Evolutionary conservation across 2,329 filamentous ascomycete species (phyloP), one percentile per base, ranked within the genome.

Genomic region (Calycina marina): DNA sequence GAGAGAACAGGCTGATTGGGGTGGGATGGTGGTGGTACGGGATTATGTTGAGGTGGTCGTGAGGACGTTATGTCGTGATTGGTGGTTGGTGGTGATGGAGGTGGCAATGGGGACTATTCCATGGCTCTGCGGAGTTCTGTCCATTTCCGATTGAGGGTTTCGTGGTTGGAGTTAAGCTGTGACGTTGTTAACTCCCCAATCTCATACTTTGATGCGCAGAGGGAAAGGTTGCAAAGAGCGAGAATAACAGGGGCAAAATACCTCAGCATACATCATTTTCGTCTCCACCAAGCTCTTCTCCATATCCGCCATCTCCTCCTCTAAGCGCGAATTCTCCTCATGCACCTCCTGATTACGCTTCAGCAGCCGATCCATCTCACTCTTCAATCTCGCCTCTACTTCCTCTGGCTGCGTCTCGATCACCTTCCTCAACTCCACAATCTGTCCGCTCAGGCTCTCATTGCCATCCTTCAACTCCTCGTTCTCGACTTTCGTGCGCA

Each of bases 221-320:
- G 15, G 14, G 6, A 34, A 25, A 13, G 33, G 26, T 18, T 20
- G 25, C 24, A 14, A 28, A 32, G 15, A 30, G 14, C 37, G 24
- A 34, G 31, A 10, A 15, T 5, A 4, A 22, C 18, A n/a, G 28
- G 25, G 11, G 27, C 31, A n/a, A 63, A 77, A 63, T 67, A 93
- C 88, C 76, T 94, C 84, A 34, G 90, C 90, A 61, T 86, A 85
- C 50, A 74, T 72, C 81, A 98, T 80, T 68, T 98, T 98, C 1
- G 85, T 90, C 52, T 78, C 73, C 41, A 98, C 88, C 43, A 98
- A 62, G 54, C 85, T 76, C 56, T 86, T 81, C 62, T 96, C 90
- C 63, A 96, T 81, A 46, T 94, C 85, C 4, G 72, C 68, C 68
- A 93, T 70, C 49, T 90, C 82, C 52, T 93, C 88, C 57, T 94